phyloP scores from a whole-genome alignment of 495 filamentous ascomycete species.

The Tuber microsphaerosporum region DNA sequence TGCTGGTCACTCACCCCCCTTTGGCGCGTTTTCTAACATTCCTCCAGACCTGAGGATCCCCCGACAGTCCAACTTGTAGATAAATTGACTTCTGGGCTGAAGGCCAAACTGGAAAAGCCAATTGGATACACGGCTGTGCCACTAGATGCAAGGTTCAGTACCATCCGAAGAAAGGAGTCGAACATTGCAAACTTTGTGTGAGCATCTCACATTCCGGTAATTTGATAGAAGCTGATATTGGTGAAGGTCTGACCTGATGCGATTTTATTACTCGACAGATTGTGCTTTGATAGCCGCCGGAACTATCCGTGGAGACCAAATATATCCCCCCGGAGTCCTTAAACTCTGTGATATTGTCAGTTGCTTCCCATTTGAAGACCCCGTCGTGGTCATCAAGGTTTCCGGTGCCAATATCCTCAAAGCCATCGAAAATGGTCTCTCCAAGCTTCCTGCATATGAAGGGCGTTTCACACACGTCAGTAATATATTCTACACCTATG shows the following conservation, averaged over 20 bases:
- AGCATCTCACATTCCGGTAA: not conserved
- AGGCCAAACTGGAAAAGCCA: conserved; percentile 69
- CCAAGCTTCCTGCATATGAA: conserved; percentile 72
- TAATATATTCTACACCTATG: conserved; percentile 65
- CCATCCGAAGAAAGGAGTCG: conserved; percentile 65
- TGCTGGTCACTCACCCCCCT: not conserved
- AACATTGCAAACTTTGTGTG: conserved; percentile 79
- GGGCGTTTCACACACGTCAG: conserved; percentile 74
- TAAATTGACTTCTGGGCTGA: conserved; percentile 61
- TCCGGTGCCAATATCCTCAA: conserved; percentile 60
- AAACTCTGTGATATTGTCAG: conserved; percentile 66
- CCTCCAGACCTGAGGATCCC: conserved; percentile 53
- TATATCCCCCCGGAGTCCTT: conserved; percentile 73
- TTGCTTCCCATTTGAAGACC: conserved; percentile 90
- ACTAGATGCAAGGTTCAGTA: conserved; percentile 77
- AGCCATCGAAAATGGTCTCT: conserved; percentile 76
- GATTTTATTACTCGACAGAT: conserved; percentile 68
- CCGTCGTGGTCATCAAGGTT: conserved; percentile 67
- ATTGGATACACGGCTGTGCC: conserved; percentile 72
- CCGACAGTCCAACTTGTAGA: conserved; percentile 54
- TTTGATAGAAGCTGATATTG: not conserved
- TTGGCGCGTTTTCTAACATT: not conserved
- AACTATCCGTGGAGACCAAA: conserved; percentile 83
- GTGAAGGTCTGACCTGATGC: conserved; percentile 68
- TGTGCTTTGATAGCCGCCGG: conserved; percentile 79